phyloP scores from a whole-genome alignment of 164 flowering plant genomes.

The Saururus chinensis region DNA sequence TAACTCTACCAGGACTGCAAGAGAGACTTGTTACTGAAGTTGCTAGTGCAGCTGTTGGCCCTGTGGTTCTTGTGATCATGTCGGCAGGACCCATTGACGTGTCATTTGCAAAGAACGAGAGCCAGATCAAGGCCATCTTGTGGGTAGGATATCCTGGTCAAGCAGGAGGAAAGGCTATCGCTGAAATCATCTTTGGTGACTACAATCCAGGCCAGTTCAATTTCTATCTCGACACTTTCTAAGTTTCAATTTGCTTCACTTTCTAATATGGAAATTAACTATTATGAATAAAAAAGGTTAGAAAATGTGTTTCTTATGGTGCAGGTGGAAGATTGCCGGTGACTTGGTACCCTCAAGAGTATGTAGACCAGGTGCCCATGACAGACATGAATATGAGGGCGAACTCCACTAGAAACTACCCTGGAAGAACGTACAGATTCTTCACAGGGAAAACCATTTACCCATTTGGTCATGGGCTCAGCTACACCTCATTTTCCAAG shows the following conservation, averaged over 20 bases:
- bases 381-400: constrained; percentile 67
- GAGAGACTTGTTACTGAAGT: constrained; percentile 37
- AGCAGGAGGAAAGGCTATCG: constrained; percentile 62
- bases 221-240: neutral
- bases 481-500: constrained; percentile 43
- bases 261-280: too few species aligned
- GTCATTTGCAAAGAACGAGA: constrained; percentile 27
- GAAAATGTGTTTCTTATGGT: neutral
- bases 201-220: constrained; percentile 47
- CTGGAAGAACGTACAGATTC: constrained; percentile 68
- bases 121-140: constrained; percentile 36
- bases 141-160: constrained; percentile 82
- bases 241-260: too few species aligned
- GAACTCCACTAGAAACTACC: constrained; percentile 23
- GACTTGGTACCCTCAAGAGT: constrained; percentile 59
- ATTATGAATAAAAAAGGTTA: too few species aligned
- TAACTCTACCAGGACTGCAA: constrained; percentile 61
- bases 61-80: constrained; percentile 50
- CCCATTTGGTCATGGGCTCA: constrained; percentile 57
- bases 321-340: constrained; percentile 55
- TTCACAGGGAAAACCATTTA: constrained; percentile 39
- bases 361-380: constrained; percentile 42
- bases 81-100: constrained; percentile 66
- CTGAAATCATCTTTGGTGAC: constrained; percentile 55
- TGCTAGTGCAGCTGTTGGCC: constrained; percentile 28